Percentiles rank a stretch among this genome's conserved stretches.
Evolutionary conservation across 352 stramenopile genomes (phyloP).

Genomic region (Pythium pyrilobum): DNA sequence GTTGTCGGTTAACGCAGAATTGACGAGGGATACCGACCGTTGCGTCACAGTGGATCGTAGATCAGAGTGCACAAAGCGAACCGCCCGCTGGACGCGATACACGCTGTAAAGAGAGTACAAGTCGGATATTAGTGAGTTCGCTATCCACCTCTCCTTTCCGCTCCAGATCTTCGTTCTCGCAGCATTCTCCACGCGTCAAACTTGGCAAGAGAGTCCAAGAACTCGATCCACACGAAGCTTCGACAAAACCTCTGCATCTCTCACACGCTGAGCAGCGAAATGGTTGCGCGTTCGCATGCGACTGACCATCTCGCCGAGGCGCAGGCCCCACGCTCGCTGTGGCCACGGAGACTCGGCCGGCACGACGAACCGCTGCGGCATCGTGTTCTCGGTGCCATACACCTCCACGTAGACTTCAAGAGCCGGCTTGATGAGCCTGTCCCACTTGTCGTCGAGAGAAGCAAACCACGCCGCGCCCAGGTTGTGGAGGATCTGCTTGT

Average conservation of each 20-base stretch:
- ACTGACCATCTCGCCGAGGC: conserved; percentile 3
- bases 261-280: background rate
- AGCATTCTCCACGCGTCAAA: no score
- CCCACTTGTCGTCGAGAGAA: conserved; percentile 21
- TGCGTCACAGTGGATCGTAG: no score
- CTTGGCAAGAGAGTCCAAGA: no score
- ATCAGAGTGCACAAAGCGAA: no score
- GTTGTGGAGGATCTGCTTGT: conserved; percentile 4
- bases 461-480: conserved; percentile 17
- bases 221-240: no score
- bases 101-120: no score
- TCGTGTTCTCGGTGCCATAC: background rate
- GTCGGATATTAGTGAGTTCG: no score
- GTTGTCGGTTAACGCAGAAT: no score
- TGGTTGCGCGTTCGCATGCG: conserved; percentile 10
- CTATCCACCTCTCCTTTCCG: no score
- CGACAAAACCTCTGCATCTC: background rate
- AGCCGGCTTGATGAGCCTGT: conserved; percentile 9
- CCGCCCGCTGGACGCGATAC: no score
- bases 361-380: conserved; percentile 15
- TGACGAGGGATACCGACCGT: no score
- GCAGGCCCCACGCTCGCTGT: conserved; percentile 1
- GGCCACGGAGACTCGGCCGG: conserved; percentile 17
- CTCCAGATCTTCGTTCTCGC: no score
- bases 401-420: conserved; percentile 1